Percentiles rank a stretch among this genome's conserved stretches.
Conservation (phyloP, 306 rosid species). For the Benincasa hispida region DNA sequence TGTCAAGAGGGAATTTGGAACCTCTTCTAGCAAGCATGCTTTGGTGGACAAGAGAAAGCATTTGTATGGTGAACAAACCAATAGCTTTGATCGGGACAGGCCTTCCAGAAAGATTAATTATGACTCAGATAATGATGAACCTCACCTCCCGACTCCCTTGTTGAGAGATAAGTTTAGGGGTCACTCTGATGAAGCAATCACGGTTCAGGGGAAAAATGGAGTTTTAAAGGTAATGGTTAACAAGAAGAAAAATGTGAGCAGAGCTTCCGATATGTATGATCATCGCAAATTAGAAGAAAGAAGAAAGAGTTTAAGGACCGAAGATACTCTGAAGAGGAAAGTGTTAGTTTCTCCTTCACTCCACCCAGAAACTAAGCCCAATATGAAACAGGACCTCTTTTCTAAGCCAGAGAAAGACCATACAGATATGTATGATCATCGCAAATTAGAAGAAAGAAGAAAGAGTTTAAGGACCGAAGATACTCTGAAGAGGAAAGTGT, state of each 20-base stretch:
- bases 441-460: conserved; percentile 35
- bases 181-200: conserved; percentile 54
- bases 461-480: conserved; percentile 38
- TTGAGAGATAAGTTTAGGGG: conserved; percentile 41
- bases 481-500: conserved; percentile 31
- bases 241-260: conserved; percentile 41
- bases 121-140: conserved; percentile 26
- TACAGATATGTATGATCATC: conserved; percentile 21
- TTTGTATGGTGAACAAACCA: conserved; percentile 24
- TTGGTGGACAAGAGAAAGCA: conserved; percentile 36
- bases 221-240: conserved; percentile 87
- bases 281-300: conserved; percentile 35
- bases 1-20: conserved; percentile 41
- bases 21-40: conserved; percentile 38
- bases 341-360: conserved; percentile 21
- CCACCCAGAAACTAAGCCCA: conserved; percentile 27
- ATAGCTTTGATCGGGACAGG: conserved; percentile 28
- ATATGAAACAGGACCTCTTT: conserved; percentile 30
- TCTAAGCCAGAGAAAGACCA: conserved; percentile 39
- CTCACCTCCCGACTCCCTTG: conserved; percentile 21
- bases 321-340: conserved; percentile 37
- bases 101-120: conserved; percentile 21
- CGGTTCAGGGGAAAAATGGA: conserved; percentile 95
- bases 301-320: conserved; percentile 35
- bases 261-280: conserved; percentile 28